Evolutionary conservation across 148 eudicot species (phyloP).

Genomic region (Diospyros lotus): DNA sequence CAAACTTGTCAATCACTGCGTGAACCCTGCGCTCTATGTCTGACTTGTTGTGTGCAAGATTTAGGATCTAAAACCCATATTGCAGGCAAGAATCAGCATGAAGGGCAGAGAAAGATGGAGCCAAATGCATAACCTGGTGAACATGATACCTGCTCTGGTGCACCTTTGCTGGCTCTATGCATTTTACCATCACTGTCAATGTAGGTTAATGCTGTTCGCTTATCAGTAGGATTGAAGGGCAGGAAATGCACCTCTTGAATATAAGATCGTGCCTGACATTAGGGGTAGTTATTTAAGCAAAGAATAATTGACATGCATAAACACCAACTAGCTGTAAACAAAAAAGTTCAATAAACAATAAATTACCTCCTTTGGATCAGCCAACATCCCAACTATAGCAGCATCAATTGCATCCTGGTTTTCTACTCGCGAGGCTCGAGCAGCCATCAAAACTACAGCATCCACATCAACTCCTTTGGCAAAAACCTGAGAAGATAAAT

Average conservation of each 20-base stretch:
- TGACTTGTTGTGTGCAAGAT: conserved; percentile 83
- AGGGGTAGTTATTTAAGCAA: conserved; percentile 13
- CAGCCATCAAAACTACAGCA: conserved; percentile 94
- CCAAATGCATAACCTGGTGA: not conserved
- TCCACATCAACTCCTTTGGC: conserved; percentile 89
- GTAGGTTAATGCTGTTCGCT: conserved; percentile 93
- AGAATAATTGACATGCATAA: conserved; percentile 1
- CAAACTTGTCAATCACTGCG: conserved; percentile 91
- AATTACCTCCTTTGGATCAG: conserved; percentile 95
- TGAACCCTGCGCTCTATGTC: conserved; percentile 96
- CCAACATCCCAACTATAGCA: conserved; percentile 90
- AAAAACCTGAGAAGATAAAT: conserved; percentile 56
- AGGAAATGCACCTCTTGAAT: conserved; percentile 86
- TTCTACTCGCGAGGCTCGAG: conserved; percentile 89
- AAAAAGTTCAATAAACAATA: not conserved
- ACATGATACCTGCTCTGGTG: conserved; percentile 89
- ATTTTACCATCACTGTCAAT: conserved; percentile 74
- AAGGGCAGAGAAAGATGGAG: not conserved
- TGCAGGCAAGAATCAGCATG: conserved; percentile 12
- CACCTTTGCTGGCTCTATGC: conserved; percentile 99
- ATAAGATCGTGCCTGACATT: conserved; percentile 84
- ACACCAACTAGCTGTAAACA: not conserved
- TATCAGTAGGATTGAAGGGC: conserved; percentile 97
- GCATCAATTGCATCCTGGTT: conserved; percentile 98
- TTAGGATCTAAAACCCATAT: conserved; percentile 50